Conservation (phyloP, 164 flowering plant genomes). For the Tetracentron sinense region DNA sequence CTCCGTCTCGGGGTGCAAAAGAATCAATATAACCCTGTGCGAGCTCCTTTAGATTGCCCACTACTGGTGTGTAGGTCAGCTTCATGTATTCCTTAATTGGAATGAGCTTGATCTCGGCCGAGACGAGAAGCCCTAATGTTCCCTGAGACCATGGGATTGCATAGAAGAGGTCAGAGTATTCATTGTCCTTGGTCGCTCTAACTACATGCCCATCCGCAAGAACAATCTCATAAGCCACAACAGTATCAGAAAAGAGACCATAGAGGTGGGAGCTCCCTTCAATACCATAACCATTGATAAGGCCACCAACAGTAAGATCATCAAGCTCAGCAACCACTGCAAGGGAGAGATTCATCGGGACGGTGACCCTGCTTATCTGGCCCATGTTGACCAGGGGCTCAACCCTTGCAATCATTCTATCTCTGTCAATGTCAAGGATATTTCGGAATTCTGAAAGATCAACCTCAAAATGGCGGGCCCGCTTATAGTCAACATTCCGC, state of each 20-base stretch:
- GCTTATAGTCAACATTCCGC: constrained; percentile 97
- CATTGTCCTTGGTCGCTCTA: constrained; percentile 93
- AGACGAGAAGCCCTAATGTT: constrained; percentile 86
- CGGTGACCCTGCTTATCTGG: constrained; percentile 78
- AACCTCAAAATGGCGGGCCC: constrained; percentile 95
- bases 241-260: constrained; percentile 95
- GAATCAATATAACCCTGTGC: constrained; percentile 87
- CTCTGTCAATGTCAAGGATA: constrained; percentile 70
- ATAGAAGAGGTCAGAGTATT: constrained; percentile 85
- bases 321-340: constrained; percentile 99
- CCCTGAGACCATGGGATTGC: constrained; percentile 99
- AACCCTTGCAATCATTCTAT: constrained; percentile 85
- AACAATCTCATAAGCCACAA: constrained; percentile 91
- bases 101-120: constrained; percentile 96
- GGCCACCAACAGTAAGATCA: constrained; percentile 98
- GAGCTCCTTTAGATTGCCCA: constrained; percentile 62
- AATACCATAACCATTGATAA: constrained; percentile 98
- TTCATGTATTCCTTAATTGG: constrained; percentile 92
- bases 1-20: constrained; percentile 87
- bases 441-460: constrained; percentile 88
- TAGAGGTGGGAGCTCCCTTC: constrained; percentile 97
- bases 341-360: constrained; percentile 91
- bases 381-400: constrained; percentile 99
- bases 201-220: constrained; percentile 81
- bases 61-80: constrained; percentile 79